Percentiles rank a stretch among this genome's conserved stretches.
These are phyloP conservation scores for Mortierella antarctica DNA, from an alignment of 192 early-diverging fungal genomes.

Conservation along the genomic window DNA sequence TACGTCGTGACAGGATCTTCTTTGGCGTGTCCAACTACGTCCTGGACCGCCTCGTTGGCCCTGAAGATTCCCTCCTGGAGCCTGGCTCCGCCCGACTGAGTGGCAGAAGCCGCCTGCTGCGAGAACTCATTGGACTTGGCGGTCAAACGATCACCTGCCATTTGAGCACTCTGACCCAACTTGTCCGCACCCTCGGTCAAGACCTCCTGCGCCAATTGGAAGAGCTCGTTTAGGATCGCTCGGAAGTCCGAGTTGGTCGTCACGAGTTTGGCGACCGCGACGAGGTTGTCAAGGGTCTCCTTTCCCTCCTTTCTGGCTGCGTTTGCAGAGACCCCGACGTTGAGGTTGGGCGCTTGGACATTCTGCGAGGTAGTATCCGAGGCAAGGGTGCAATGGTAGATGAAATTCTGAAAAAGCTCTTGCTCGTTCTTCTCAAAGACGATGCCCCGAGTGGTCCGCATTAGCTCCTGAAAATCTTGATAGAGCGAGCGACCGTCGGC, in stretches of 20 bases:
- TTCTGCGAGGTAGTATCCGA: slow-evolving; percentile 16
- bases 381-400: slow-evolving; percentile 49
- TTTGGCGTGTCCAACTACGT: neutral
- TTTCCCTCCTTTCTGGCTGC: slow-evolving; percentile 29
- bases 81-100: neutral
- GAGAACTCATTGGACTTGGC: slow-evolving; percentile 9
- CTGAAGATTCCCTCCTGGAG: slow-evolving; percentile 25
- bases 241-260: slow-evolving; percentile 55
- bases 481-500: slow-evolving; percentile 49
- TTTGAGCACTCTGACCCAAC: slow-evolving; percentile 16
- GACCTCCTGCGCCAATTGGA: slow-evolving; percentile 47
- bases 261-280: slow-evolving; percentile 48
- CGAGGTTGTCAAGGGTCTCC: slow-evolving; percentile 33
- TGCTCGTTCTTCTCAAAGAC: slow-evolving; percentile 53
- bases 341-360: slow-evolving; percentile 3
- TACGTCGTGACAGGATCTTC: slow-evolving; percentile 16
- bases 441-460: slow-evolving; percentile 41
- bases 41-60: slow-evolving; percentile 5
- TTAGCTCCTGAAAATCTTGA: slow-evolving; percentile 50
- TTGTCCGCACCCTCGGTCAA: slow-evolving; percentile 37
- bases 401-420: slow-evolving; percentile 56
- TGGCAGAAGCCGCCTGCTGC: neutral
- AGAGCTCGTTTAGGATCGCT: slow-evolving; percentile 41
- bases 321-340: slow-evolving; percentile 12
- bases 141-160: slow-evolving; percentile 1